Percentiles rank a stretch among this genome's conserved stretches.
Conservation (phyloP, 306 rosid genomes). For the Fragaria nilgerrensis region DNA sequence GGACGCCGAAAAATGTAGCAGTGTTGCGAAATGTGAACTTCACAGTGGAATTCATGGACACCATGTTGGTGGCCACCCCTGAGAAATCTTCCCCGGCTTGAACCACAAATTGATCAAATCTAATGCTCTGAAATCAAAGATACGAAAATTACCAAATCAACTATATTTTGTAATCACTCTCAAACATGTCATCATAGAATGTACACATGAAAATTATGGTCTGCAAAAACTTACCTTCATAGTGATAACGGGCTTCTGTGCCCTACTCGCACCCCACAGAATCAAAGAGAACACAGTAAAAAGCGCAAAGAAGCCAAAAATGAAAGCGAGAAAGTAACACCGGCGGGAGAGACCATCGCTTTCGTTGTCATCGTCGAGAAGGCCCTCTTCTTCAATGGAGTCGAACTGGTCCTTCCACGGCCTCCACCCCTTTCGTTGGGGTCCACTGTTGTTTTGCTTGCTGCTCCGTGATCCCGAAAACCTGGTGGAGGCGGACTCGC, state of each 20-base stretch:
- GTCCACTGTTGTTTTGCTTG: constrained; percentile 25
- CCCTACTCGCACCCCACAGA: constrained; percentile 82
- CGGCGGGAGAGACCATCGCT: constrained; percentile 43
- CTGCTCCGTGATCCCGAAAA: constrained; percentile 59
- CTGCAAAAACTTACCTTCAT: constrained; percentile 51
- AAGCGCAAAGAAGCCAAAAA: constrained; percentile 42
- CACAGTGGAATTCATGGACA: constrained; percentile 74
- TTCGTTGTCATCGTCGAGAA: constrained; percentile 40
- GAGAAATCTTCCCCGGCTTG: constrained; percentile 88
- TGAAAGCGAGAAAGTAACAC: constrained; percentile 56
- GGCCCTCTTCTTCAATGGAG: constrained; percentile 81
- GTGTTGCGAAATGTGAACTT: constrained; percentile 72
- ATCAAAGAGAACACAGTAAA: constrained; percentile 70
- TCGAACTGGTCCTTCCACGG: constrained; percentile 68
- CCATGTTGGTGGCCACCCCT: constrained; percentile 83
- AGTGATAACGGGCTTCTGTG: constrained; percentile 64
- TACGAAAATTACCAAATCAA: background rate
- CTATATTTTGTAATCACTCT: background rate
- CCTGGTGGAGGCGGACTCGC: constrained; percentile 87
- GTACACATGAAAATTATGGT: background rate
- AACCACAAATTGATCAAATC: constrained; percentile 65
- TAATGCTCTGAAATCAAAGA: constrained; percentile 51
- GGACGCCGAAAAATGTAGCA: constrained; percentile 82
- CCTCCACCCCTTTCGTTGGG: constrained; percentile 43
- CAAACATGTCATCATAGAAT: background rate